A percentile compares a stretch with the other conserved stretches of the same genome.
Evolutionary conservation across 2,329 filamentous ascomycete genomes (phyloP).

Genomic region (Monosporascus sp.): DNA sequence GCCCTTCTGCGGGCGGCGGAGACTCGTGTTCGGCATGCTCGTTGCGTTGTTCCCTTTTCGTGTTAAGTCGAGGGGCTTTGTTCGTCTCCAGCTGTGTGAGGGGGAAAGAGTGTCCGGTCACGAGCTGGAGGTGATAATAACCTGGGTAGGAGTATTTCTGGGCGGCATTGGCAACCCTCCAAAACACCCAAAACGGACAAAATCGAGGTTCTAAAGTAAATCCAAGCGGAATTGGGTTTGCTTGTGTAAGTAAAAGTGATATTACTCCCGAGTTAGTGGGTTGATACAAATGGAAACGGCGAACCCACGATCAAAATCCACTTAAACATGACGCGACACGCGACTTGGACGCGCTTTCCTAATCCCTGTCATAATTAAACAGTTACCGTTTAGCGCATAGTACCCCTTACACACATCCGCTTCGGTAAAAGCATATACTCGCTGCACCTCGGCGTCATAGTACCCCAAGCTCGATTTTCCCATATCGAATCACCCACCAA

Average conservation of each 20-base stretch:
- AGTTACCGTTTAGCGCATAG: slow-evolving; percentile 7
- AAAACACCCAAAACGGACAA: neutral
- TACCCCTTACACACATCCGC: neutral
- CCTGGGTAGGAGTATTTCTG: neutral
- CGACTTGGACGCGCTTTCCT: slow-evolving; percentile 1
- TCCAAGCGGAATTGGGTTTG: neutral
- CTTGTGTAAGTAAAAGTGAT: neutral
- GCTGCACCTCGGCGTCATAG: slow-evolving; percentile 12
- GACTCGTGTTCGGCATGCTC: slow-evolving; percentile 56
- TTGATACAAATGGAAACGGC: neutral
- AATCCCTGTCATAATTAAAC: slow-evolving; percentile 6
- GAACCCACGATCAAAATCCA: slow-evolving; percentile 2
- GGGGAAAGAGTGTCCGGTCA: neutral
- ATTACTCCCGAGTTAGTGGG: too few species aligned
- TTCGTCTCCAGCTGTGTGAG: neutral
- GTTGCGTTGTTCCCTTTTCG: slow-evolving; percentile 1
- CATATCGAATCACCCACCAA: neutral
- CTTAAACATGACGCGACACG: slow-evolving; percentile 5
- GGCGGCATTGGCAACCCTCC: slow-evolving; percentile 5
- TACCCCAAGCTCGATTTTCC: slow-evolving; percentile 1
- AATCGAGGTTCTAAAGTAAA: neutral
- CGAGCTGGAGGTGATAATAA: neutral
- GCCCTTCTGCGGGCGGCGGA: slow-evolving; percentile 59
- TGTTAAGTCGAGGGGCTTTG: neutral
- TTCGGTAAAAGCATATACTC: slow-evolving; percentile 2